Evolutionary conservation across 768 basidiomycete genomes (phyloP).

Genomic region (Leccinum boreale): DNA sequence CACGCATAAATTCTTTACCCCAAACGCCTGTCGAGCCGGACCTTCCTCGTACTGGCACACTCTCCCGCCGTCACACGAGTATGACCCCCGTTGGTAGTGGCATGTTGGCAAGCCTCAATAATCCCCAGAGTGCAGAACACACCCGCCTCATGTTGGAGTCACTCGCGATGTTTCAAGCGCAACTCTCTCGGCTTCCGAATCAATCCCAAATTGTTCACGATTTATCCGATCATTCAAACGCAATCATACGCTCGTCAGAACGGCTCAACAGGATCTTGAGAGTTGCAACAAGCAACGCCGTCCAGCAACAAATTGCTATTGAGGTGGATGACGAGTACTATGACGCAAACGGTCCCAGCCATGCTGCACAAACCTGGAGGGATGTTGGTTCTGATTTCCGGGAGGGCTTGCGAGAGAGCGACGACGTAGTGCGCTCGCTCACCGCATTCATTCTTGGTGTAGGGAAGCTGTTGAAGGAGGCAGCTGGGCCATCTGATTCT

Average conservation of each 20-base stretch:
- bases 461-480: constrained; percentile 65
- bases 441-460: constrained; percentile 76
- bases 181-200: constrained; percentile 54
- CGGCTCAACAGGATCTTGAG: constrained; percentile 62
- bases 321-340: constrained; percentile 56
- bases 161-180: constrained; percentile 64
- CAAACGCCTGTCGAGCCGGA: constrained; percentile 19
- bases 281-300: constrained; percentile 50
- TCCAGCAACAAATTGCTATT: constrained; percentile 73
- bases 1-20: constrained; percentile 9
- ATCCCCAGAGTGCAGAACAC: constrained; percentile 49
- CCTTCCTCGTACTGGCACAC: constrained; percentile 7
- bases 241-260: constrained; percentile 63
- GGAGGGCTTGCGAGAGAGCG: constrained; percentile 67
- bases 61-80: constrained; percentile 13
- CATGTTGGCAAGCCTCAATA: constrained; percentile 7
- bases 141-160: constrained; percentile 68
- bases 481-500: constrained; percentile 31
- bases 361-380: constrained; percentile 61
- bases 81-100: constrained; percentile 18
- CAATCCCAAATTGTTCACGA: constrained; percentile 47
- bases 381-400: constrained; percentile 68
- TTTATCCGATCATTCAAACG: constrained; percentile 57
- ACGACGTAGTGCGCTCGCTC: constrained; percentile 73
- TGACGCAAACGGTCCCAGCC: constrained; percentile 25